Evolutionary conservation across 805 yeast genomes (phyloP), one percentile per base, ranked within the genome.

Genomic region (Cyberlindnera bimundalis): DNA sequence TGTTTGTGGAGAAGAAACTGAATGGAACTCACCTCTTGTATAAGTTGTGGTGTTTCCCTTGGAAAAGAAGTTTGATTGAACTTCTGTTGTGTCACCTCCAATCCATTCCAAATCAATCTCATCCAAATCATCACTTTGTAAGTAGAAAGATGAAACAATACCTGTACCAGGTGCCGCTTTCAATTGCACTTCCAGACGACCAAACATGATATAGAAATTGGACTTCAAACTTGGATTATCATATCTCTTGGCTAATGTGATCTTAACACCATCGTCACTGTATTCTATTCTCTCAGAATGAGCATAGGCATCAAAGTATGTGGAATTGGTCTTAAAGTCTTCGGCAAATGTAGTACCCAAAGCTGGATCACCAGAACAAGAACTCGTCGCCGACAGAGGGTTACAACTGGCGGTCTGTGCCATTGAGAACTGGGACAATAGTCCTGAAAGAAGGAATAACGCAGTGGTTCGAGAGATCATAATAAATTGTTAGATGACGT

Each of bases 71-170:
- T 84, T 84, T 19, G 89, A 71, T 64, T 86, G 95, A 52, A 84
- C 78, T 58, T 86, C 81, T 30, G 76, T 70, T 19, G 69, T 68
- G 58, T 89, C 95, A 35, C 85, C 79, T 15, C 96, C 96, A 33
- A 84, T 70, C 81, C 93, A 84, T 62, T 90, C 96, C 35, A 84
- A 57, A 64, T 90, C 97, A 34, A 90, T 79, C 64, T 90, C 97
- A 63, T 90, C 97, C 48, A 82, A 68, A 55, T 84, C 96, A 60
- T 90, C 96, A 53, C 76, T 69, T 58, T 87, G 95, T 40, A 89
- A 70, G 49, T 81, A 86, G 51, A 89, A 78, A 2, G 93, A 81
- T 0, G 96, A 83, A 12, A 88, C 78, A 29, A 90, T 72, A 47
- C 96, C 96, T 15, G 62, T 63, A 19, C 96, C 96, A 13, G 74